Evolutionary conservation across 768 basidiomycete species (phyloP).

Genomic region (Leccinellum albellum): DNA sequence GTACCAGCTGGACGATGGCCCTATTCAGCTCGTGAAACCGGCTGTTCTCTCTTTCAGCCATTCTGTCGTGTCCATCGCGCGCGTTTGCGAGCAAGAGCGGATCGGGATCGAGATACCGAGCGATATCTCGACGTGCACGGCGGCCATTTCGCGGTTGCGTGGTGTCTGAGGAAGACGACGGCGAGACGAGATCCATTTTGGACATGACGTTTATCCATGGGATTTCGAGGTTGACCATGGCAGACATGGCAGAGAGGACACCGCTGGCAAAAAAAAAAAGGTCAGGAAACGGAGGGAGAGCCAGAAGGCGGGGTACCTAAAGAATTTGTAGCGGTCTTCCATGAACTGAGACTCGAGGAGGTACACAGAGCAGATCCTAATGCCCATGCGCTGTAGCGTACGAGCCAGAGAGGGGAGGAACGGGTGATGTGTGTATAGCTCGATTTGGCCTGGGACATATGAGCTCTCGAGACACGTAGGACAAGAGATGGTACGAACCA

Average conservation of each 20-base stretch:
- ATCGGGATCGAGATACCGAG: slow-evolving; percentile 95
- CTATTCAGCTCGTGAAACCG: slow-evolving; percentile 92
- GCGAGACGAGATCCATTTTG: slow-evolving; percentile 95
- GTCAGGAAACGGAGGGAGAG: slow-evolving; percentile 1
- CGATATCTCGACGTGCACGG: slow-evolving; percentile 73
- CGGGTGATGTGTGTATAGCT: slow-evolving; percentile 97
- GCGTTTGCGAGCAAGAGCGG: slow-evolving; percentile 75
- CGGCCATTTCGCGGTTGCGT: slow-evolving; percentile 68
- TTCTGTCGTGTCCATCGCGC: slow-evolving; percentile 43
- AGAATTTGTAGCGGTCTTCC: slow-evolving; percentile 99
- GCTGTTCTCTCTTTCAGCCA: slow-evolving; percentile 54
- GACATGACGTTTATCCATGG: slow-evolving; percentile 98
- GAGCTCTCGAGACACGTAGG: slow-evolving; percentile 2
- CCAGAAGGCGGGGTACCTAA: slow-evolving; percentile 52
- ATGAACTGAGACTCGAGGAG: slow-evolving; percentile 98
- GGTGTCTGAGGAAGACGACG: slow-evolving; percentile 28
- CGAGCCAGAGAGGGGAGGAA: slow-evolving; percentile 90
- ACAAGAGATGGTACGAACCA: slow-evolving; percentile 41
- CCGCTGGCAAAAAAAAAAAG: slow-evolving; percentile 48
- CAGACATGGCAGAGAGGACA: slow-evolving; percentile 96
- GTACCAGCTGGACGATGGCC: slow-evolving; percentile 90
- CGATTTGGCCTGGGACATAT: slow-evolving; percentile 77
- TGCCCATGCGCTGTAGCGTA: slow-evolving; percentile 67
- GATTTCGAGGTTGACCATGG: slow-evolving; percentile 96
- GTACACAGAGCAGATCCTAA: slow-evolving; percentile 86